phyloP scores from a whole-genome alignment of 129 eudicot species.

The Heracleum sosnowskyi region DNA sequence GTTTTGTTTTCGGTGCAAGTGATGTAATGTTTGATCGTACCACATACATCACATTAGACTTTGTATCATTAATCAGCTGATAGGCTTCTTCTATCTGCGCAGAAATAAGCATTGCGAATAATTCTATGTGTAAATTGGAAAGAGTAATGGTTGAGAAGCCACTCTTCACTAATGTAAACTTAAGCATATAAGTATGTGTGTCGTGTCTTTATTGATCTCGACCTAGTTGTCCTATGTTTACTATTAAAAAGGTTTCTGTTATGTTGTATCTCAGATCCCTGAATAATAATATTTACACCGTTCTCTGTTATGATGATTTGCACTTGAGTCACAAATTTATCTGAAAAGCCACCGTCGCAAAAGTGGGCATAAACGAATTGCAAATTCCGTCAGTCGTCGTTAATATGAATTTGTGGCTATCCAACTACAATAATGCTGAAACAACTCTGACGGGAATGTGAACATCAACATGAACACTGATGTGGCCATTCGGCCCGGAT shows the following conservation, averaged over 20 bases:
- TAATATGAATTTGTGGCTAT: too few relatives aligned
- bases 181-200: not conserved
- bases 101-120: not conserved
- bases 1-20: not conserved
- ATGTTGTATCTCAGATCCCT: not conserved
- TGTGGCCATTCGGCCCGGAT: too few relatives aligned
- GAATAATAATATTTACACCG: not conserved
- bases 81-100: not conserved
- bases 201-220: not conserved
- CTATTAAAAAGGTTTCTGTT: not conserved
- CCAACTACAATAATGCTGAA: too few relatives aligned
- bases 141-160: not conserved
- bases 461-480: too few relatives aligned
- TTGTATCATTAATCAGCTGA: not conserved
- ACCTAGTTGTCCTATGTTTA: not conserved
- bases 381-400: too few relatives aligned
- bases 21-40: not conserved
- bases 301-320: not conserved
- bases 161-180: not conserved
- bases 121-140: too few relatives aligned
- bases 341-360: not conserved
- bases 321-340: not conserved
- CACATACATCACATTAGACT: not conserved
- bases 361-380: too few relatives aligned
- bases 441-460: too few relatives aligned